Evolutionary conservation across 2,329 filamentous ascomycete species (phyloP), one percentile per base, ranked within the genome.

Genomic region (Dryadomyces quercivorus): DNA sequence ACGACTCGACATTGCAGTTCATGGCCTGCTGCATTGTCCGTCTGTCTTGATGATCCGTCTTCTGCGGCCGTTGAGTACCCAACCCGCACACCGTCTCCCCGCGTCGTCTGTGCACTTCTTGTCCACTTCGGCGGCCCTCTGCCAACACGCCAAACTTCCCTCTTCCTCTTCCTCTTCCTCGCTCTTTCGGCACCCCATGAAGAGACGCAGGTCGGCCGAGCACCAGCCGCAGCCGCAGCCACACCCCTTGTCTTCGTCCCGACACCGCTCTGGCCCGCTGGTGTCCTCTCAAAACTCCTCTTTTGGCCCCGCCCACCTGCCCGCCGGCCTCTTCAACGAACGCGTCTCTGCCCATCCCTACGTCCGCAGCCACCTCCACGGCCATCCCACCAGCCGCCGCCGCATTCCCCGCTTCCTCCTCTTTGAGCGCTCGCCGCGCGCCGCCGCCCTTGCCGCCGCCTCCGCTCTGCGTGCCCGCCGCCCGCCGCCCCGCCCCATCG

Each of bases 401-500:
- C 36, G 36, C 10, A 40, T 16, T 20, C 42, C 50, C 0, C 54
- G 47, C 21, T 59, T 54, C 43, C 53, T 57, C 36, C 46, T 59
- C 3, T 53, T 59, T 54, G 54, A 53, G 16, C 45, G 26, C 9
- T 3, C 22, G 13, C 6, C 5, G 6, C 5, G 16, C 6, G 22
- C 20, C 26, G 7, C 6, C 3, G 10, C 16, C 7, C 13, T n/a
- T 15, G 18, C 9, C 1, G n/a, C 44, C 9, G n/a, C n/a, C 3
- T 10, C 34, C 3, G 36, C 5, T 10, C n/a, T 18, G 16, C 4
- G 18, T 2, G 6, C n/a, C 6, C 10, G n/a, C 8, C 38, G 16
- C n/a, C 40, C 18, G 34, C 20, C 50, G 3, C 26, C 50, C 20
- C 58, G 51, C 9, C 46, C 52, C 46, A 38, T 44, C 38, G 48